Base-by-base conservation (phyloP, 179 eudicot species). In the Carnegiea gigantea region DNA sequence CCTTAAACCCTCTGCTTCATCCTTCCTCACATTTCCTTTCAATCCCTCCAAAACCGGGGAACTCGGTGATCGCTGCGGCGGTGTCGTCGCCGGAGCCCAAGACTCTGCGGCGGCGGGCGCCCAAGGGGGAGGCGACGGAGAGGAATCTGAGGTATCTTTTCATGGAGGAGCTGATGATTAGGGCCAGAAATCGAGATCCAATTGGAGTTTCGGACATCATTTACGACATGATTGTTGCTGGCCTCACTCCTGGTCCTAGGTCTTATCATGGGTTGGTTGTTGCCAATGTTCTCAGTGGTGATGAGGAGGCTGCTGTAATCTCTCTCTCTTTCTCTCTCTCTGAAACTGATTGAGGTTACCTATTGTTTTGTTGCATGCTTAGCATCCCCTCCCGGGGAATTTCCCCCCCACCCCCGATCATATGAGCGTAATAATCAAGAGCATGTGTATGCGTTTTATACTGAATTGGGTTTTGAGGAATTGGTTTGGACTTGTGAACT, bases 181-280 rank as follows among this genome's bases (percentile, higher is more conserved):
- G 88, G 12, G 95, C 97, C 4, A 60, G 96, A 51, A 83, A 81
- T 71, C 85, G 90, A 28, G 97, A 93, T 60, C 83, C 86, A 2
- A 59, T 62, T 18, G 97, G 95, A 6, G 99, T 94, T 64, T 87
- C 94, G 0, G 94, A 94, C 36, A 94, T 95, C 24, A 88, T 95
- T 28, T 92, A 92, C 75, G 99, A 95, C 76, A 95, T 95, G 99
- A 90, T 91, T 81, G 95, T 97, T 33, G 98, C 98, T 7, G 98
- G 99, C 28, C 79, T 95, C 12, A 86, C 49, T n/a, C 98, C 98
- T 33, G 98, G 97, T 0, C 99, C 97, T 7, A 83, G 99, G 82
- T 92, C 98, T 44, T 95, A 92, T 75, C 99, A 95, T 73, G 99
- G 97, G 0, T 84, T 95, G 81, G 88, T 92, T 74, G 93, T 92